Evolutionary conservation across 208 protist species (phyloP).

Genomic region (Acanthamoeba divionensis): DNA sequence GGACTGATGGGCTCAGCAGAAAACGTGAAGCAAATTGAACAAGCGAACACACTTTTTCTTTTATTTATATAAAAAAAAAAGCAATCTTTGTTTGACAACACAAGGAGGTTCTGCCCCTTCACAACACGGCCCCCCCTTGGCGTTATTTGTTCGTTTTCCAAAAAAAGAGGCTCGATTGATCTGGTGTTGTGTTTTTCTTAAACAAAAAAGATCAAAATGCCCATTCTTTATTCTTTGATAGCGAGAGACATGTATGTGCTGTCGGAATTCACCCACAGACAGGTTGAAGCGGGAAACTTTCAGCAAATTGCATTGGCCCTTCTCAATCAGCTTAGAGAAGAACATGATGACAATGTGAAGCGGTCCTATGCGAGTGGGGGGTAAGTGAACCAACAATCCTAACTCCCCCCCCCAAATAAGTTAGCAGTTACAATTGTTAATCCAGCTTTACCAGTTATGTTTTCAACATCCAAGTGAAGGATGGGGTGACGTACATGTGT

Average conservation of each 20-base stretch:
- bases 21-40: no score
- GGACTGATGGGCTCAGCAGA: no score
- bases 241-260: not conserved
- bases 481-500: not conserved
- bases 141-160: no score
- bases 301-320: not conserved
- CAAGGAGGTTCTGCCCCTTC: no score
- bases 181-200: no score
- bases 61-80: no score
- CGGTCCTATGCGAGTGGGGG: not conserved
- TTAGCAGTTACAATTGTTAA: not conserved
- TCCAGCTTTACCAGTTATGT: not conserved
- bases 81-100: no score
- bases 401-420: not conserved
- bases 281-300: slow-evolving; percentile 19
- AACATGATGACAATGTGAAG: not conserved
- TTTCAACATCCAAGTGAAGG: slow-evolving; percentile 10
- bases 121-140: no score
- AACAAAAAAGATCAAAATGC: not conserved
- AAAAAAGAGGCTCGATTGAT: no score
- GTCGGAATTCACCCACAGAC: not conserved
- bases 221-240: not conserved
- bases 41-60: no score
- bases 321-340: not conserved
- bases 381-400: not conserved